A percentile compares a stretch with the other conserved stretches of the same genome.
phyloP scores from a whole-genome alignment of 495 filamentous ascomycete species.

The Aspergillus coremiiformis region DNA sequence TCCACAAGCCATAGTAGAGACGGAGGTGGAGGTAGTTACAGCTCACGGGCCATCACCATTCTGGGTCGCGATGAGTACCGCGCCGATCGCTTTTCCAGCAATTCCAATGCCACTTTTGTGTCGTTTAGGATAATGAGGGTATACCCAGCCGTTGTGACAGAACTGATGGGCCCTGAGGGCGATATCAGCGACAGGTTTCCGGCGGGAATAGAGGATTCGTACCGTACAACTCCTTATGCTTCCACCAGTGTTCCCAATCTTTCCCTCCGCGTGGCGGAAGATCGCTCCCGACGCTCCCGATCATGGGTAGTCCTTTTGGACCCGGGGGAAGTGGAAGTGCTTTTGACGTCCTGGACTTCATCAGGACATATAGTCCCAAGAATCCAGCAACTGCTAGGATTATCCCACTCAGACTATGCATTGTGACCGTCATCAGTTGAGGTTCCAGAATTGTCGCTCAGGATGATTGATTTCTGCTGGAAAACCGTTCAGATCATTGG shows the following conservation, averaged over 20 bases:
- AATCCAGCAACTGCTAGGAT: background rate
- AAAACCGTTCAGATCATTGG: no score
- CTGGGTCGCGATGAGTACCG: constrained; percentile 35
- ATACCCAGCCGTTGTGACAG: constrained; percentile 39
- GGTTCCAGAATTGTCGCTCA: background rate
- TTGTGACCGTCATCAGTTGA: background rate
- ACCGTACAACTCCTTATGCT: constrained; percentile 39
- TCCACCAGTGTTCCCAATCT: constrained; percentile 39
- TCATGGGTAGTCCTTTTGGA: constrained; percentile 7
- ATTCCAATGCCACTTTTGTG: constrained; percentile 29
- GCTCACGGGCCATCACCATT: constrained; percentile 3
- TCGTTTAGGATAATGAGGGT: constrained; percentile 45
- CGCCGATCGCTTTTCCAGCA: constrained; percentile 39
- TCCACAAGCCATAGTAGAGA: no score
- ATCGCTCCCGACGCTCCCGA: constrained; percentile 36
- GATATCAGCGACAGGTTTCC: background rate
- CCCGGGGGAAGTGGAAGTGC: background rate
- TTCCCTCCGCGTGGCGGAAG: constrained; percentile 28
- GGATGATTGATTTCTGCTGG: no score
- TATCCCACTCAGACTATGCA: background rate
- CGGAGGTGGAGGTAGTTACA: no score
- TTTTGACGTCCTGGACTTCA: background rate
- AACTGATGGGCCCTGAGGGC: constrained; percentile 40
- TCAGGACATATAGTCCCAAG: background rate
- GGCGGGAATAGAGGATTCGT: no score